These are phyloP conservation scores for Astrothelium macrocarpum DNA, from an alignment of 495 filamentous ascomycete species.

Conservation along the genomic window DNA sequence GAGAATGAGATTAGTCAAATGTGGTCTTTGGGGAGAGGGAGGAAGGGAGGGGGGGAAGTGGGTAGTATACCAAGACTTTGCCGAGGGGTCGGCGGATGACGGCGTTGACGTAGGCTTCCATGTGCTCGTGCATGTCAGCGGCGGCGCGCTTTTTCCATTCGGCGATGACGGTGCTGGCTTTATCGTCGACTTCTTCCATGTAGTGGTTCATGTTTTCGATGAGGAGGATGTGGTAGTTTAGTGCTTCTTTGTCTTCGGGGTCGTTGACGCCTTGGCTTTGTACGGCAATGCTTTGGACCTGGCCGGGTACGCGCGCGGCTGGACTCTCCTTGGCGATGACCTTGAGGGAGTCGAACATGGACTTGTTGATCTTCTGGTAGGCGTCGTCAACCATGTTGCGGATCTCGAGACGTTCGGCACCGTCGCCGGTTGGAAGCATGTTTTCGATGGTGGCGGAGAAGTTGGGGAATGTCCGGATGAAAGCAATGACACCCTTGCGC, in stretches of 20 bases:
- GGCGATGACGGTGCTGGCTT: slow-evolving; percentile 60
- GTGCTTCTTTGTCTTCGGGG: slow-evolving; percentile 84
- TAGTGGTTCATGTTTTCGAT: slow-evolving; percentile 99
- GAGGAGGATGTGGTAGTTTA: slow-evolving; percentile 92
- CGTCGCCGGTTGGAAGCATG: slow-evolving; percentile 52
- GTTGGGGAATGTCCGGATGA: slow-evolving; percentile 85
- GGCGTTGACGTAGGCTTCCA: slow-evolving; percentile 73
- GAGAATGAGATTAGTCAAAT: neutral
- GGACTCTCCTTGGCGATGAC: slow-evolving; percentile 93
- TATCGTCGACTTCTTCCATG: slow-evolving; percentile 77
- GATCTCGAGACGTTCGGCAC: slow-evolving; percentile 38
- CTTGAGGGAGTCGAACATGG: slow-evolving; percentile 94
- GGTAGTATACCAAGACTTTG: slow-evolving; percentile 46
- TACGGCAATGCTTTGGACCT: slow-evolving; percentile 27
- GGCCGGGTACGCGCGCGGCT: slow-evolving; percentile 35
- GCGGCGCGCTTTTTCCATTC: slow-evolving; percentile 70
- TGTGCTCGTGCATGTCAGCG: slow-evolving; percentile 76
- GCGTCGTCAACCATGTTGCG: slow-evolving; percentile 73
- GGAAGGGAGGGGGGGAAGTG: neutral
- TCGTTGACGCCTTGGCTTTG: slow-evolving; percentile 39
- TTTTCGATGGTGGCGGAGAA: slow-evolving; percentile 73
- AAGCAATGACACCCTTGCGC: slow-evolving; percentile 87
- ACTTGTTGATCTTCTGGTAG: slow-evolving; percentile 79
- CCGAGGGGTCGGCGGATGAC: slow-evolving; percentile 84
- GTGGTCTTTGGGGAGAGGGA: neutral